phyloP scores from a whole-genome alignment of 495 filamentous ascomycete genomes.

The Acidiella bohemica region DNA sequence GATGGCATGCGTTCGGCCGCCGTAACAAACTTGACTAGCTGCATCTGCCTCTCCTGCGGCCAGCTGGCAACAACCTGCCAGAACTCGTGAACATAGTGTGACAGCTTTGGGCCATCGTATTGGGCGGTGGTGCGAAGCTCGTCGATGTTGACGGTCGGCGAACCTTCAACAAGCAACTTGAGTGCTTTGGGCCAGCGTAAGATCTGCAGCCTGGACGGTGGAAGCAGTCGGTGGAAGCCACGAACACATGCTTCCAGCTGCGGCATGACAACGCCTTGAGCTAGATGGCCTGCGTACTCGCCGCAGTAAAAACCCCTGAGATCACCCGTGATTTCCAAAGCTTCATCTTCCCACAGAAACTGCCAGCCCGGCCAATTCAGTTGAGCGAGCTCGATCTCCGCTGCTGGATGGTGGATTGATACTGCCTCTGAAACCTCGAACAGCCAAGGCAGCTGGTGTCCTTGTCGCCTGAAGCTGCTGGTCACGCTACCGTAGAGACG shows the following conservation, averaged over 20 bases:
- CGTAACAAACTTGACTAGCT: constrained; percentile 85
- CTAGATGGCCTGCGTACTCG: constrained; percentile 83
- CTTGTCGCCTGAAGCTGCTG: background rate
- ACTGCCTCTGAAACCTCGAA: background rate
- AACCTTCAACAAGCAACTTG: constrained; percentile 67
- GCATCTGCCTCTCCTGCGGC: constrained; percentile 48
- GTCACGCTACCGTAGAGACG: background rate
- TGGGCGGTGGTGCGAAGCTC: constrained; percentile 53
- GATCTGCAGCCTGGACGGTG: constrained; percentile 52
- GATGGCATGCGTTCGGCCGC: constrained; percentile 83
- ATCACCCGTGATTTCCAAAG: constrained; percentile 53
- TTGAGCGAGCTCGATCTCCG: background rate
- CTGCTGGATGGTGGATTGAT: background rate
- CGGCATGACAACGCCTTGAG: constrained; percentile 57
- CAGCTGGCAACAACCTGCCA: constrained; percentile 65
- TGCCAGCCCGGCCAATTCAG: constrained; percentile 7
- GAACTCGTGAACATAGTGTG: constrained; percentile 61
- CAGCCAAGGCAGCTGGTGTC: background rate
- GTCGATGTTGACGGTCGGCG: constrained; percentile 54
- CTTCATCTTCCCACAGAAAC: constrained; percentile 29
- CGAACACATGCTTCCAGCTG: constrained; percentile 69
- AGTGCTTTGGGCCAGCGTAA: constrained; percentile 58
- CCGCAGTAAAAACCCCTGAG: constrained; percentile 66
- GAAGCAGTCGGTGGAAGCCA: constrained; percentile 68
- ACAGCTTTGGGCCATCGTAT: constrained; percentile 60